Conservation (phyloP, 768 basidiomycete species). For the Boletus subparvulus region DNA sequence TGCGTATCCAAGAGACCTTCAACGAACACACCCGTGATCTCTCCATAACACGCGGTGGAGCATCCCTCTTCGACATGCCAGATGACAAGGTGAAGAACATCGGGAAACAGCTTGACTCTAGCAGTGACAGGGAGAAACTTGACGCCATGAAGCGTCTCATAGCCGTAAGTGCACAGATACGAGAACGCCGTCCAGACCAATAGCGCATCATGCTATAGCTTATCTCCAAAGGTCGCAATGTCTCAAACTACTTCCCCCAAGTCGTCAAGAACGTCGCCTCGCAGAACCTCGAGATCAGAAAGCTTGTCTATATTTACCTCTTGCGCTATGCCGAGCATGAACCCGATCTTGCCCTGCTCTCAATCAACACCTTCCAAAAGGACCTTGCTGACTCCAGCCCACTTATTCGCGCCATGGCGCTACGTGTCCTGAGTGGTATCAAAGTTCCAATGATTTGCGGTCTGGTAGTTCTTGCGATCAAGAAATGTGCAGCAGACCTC, state of each 20-base stretch:
- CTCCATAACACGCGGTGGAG: constrained; percentile 51
- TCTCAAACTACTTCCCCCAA: constrained; percentile 91
- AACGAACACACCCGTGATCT: constrained; percentile 80
- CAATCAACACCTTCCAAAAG: constrained; percentile 98
- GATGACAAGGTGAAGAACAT: constrained; percentile 87
- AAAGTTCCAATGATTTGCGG: constrained; percentile 85
- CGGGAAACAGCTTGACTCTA: constrained; percentile 82
- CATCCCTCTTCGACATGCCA: constrained; percentile 60
- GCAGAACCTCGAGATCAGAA: constrained; percentile 88
- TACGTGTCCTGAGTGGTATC: constrained; percentile 91
- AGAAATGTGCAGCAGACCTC: constrained; percentile 87
- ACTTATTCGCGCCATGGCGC: constrained; percentile 93
- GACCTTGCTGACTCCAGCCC: constrained; percentile 91
- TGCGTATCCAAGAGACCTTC: constrained; percentile 80
- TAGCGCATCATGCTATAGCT: constrained; percentile 47
- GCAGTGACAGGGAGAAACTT: constrained; percentile 84
- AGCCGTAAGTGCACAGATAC: constrained; percentile 58
- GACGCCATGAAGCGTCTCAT: constrained; percentile 95
- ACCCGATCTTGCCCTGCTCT: constrained; percentile 91
- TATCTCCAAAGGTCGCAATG: constrained; percentile 89
- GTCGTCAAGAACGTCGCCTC: constrained; percentile 98
- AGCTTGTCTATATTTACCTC: constrained; percentile 97
- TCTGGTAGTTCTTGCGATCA: constrained; percentile 83
- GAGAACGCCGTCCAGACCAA: background rate
- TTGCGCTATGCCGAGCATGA: constrained; percentile 90